Percentiles rank a stretch among this genome's conserved stretches.
These are phyloP conservation scores for Zoysia japonica DNA, from an alignment of 176 grass and related monocot genomes.

Conservation along the genomic window DNA sequence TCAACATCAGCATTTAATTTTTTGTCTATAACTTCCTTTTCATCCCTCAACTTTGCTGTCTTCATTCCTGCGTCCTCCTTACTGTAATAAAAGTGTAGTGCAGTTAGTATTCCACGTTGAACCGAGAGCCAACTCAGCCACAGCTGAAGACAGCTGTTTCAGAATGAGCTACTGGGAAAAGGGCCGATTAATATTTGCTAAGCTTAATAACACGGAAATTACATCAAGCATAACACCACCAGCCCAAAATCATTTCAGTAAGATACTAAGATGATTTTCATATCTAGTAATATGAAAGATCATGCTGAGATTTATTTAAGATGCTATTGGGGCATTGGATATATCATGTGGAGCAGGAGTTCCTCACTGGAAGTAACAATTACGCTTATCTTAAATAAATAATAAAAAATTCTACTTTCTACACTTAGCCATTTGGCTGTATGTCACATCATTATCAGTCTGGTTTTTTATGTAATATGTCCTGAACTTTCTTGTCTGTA, in stretches of 20 bases:
- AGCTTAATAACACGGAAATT: conserved; percentile 5
- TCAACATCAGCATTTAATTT: conserved; percentile 89
- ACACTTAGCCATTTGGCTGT: too few relatives aligned
- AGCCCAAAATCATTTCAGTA: conserved; percentile 22
- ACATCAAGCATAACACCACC: conserved; percentile 11
- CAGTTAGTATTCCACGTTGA: conserved; percentile 2
- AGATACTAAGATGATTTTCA: background rate
- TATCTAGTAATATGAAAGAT: background rate
- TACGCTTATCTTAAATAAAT: too few relatives aligned
- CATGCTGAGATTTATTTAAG: too few relatives aligned
- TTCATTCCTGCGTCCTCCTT: conserved; percentile 98
- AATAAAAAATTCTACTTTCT: too few relatives aligned
- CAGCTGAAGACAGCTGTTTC: background rate
- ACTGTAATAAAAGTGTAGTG: conserved; percentile 56
- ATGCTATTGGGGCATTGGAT: too few relatives aligned
- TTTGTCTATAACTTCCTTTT: conserved; percentile 97
- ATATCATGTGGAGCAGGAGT: too few relatives aligned
- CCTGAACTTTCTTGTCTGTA: too few relatives aligned
- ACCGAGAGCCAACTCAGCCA: background rate
- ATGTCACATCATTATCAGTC: too few relatives aligned
- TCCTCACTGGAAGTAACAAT: too few relatives aligned
- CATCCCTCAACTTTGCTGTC: conserved; percentile 93
- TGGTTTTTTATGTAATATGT: too few relatives aligned
- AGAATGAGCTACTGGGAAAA: background rate
- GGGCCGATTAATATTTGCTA: background rate